Evolutionary conservation across 2,329 filamentous ascomycete genomes (phyloP), one percentile per base, ranked within the genome.

Genomic region (Alternaria arbusti): DNA sequence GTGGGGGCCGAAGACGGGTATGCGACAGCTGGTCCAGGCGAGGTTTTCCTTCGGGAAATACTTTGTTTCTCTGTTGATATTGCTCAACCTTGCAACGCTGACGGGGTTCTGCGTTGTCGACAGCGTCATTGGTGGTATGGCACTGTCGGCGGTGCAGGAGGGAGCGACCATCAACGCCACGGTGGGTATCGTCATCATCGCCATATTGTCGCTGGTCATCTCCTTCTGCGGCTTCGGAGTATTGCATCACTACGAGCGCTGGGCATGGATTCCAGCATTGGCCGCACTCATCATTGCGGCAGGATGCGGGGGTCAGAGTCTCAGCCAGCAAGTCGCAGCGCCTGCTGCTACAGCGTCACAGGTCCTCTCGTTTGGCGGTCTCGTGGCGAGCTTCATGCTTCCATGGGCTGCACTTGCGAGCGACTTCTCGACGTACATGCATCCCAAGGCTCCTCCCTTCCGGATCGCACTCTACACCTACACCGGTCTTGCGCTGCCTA

Each of bases 1-100:
- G 0, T 77, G 89, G 54, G 88, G 88, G 0, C 86, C 88, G 5
- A 86, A 85, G 76, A 89, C 87, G 10, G 89, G 88, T 45, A 86
- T 90, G 84, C 83, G 88, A 15, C 88, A 90, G 76, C 88, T 90
- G 84, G 85, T 90, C 8, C 87, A 89, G 68, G 88, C 89, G 5
- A 82, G 89, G 22, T 90, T 86, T 75, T 86, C 85, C 44, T 91
- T 89, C 72, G 76, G 75, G 22, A 78, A 74, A 57, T 89, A 88
- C 70, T 79, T 87, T 20, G 86, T 89, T 32, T 86, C 84, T 1
- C 73, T 90, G n/a, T 84, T 87, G 2, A 85, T 89, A 3, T 72
- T 90, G 10, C 81, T 90, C 63, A 90, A 90, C 70, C 80, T 90
- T 23, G 87, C 87, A 13, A 90, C 87, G 0, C 80, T 90, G 3